Base-by-base conservation (phyloP, 768 basidiomycete species). In the Kwoniella botswanensis region DNA sequence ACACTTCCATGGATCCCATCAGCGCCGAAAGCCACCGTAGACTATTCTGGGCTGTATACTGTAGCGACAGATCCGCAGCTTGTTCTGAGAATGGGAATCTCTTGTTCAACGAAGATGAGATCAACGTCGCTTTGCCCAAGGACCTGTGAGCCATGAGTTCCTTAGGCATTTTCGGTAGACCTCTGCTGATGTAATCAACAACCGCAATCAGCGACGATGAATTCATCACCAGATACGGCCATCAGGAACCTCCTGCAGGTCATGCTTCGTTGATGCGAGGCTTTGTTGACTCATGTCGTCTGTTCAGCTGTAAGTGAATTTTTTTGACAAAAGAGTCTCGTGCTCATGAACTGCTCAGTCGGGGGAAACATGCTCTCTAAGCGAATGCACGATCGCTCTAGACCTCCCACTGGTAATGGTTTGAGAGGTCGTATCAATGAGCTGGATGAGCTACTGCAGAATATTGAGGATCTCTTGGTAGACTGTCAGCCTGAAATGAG, bases 341-440 rank as follows among this genome's bases (percentile, higher is more conserved):
- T 12, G 29, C 42, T 61, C n/a, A 42, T 7, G 12, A 10, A 41
- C 6, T 59, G 29, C 13, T 11, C 41, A 61, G 59, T 61, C 35
- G 59, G 59, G 35, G 59, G 59, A 17, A 61, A 61, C 41, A 61
- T 61, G 59, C 59, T 61, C 10, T 61, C 59, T 18, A 61, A 61
- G 42, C 59, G 59, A 17, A 61, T 61, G 59, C 35, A 61, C 18
- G 59, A 61, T 61, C 59, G 59, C 6, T 61, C 59, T 6, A 61
- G 59, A 44, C 59, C 59, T 17, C 59, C 59, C 15, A 61, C 5
- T 44, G 59, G 59, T 6, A 42, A 42, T 43, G 35, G 17, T n/a
- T n/a, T 61, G 35, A 61, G 59, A 61, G 59, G 41, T 18, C 59
- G 59, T 2, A 61, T 61, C 22, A 61, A 44, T 26, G 59, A 61